These are phyloP conservation scores for Boletellus deceptivus DNA, from an alignment of 1,284 basidiomycete genomes.

Conservation along the genomic window DNA sequence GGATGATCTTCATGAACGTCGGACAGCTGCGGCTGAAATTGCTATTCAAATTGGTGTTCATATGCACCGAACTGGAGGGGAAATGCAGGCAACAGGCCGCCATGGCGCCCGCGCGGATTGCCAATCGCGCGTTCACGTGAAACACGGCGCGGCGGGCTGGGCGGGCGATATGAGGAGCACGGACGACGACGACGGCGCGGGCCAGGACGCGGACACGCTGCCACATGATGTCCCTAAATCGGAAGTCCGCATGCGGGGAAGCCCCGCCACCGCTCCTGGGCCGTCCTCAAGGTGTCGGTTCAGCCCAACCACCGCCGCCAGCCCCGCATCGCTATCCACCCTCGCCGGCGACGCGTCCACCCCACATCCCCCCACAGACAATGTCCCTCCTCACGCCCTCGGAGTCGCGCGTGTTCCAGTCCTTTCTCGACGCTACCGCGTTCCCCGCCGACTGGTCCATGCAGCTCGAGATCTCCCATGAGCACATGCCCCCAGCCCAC, in stretches of 20 bases:
- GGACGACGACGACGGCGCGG: too few relatives aligned
- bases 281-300: slow-evolving; percentile 20
- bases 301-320: slow-evolving; percentile 15
- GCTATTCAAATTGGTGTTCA: slow-evolving; percentile 10
- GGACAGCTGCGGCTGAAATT: not conserved
- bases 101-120: too few relatives aligned
- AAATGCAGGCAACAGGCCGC: too few relatives aligned
- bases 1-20: not conserved
- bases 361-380: not conserved
- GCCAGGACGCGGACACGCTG: too few relatives aligned
- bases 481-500: slow-evolving; percentile 37
- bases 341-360: not conserved
- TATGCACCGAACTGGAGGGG: too few relatives aligned
- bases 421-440: slow-evolving; percentile 49
- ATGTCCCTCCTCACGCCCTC: slow-evolving; percentile 50
- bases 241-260: slow-evolving; percentile 25
- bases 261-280: slow-evolving; percentile 30
- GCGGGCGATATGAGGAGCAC: too few relatives aligned
- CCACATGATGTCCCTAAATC: slow-evolving; percentile 18
- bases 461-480: slow-evolving; percentile 36
- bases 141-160: too few relatives aligned
- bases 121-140: too few relatives aligned
- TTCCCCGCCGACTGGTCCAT: slow-evolving; percentile 37
- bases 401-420: slow-evolving; percentile 50
- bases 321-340: not conserved